Conservation (phyloP, 176 grass and related monocot species). For the Canna indica region DNA sequence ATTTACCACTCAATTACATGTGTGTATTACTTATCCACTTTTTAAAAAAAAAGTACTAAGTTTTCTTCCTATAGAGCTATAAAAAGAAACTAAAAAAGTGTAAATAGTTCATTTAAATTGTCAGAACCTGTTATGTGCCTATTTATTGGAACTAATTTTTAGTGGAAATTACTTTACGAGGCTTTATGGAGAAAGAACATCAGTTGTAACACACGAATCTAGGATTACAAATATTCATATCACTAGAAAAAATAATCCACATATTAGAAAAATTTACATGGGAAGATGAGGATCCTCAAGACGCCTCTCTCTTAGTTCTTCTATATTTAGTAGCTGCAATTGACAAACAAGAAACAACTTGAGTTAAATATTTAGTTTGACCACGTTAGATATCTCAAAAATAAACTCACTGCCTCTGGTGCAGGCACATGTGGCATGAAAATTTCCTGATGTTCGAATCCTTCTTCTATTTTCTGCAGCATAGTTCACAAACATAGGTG, state of each 20-base stretch:
- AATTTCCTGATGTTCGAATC: slow-evolving; percentile 80
- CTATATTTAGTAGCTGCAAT: slow-evolving; percentile 66
- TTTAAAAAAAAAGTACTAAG: no score
- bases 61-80: no score
- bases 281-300: slow-evolving; percentile 77
- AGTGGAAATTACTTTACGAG: no score
- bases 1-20: no score
- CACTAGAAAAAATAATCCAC: background rate
- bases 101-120: no score
- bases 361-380: slow-evolving; percentile 8
- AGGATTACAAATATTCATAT: background rate
- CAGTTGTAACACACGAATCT: slow-evolving; percentile 8
- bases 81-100: no score
- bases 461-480: slow-evolving; percentile 69
- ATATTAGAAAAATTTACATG: slow-evolving; percentile 28
- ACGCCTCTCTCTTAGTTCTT: slow-evolving; percentile 63
- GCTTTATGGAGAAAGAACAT: no score
- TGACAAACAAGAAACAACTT: no score
- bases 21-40: no score
- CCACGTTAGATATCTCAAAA: background rate
- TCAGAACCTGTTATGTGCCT: no score
- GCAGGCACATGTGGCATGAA: slow-evolving; percentile 61
- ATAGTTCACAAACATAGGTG: slow-evolving; percentile 9
- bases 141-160: no score
- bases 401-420: slow-evolving; percentile 50